Evolutionary conservation across 2,329 filamentous ascomycete species (phyloP), one percentile per base, ranked within the genome.

Genomic region (Orbilia javanica): DNA sequence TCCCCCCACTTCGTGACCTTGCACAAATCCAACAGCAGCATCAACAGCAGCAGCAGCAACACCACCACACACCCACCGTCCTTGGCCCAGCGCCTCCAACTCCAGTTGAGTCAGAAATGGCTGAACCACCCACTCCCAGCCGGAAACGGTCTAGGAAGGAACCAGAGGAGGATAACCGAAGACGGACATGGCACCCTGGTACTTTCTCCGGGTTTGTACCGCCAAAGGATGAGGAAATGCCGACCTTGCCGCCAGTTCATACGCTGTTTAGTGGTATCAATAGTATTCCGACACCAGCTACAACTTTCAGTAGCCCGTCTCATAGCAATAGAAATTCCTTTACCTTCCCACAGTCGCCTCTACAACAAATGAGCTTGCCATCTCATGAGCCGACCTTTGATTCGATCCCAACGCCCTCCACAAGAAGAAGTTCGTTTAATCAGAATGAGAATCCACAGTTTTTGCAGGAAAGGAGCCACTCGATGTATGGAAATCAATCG

Each of bases 101-200:
- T 64, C 74, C 74, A 11, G 63, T 79, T 18, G 75, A 79, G 36
- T 70, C 70, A 63, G 75, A 73, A 60, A 79, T 74, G 64, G 75
- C 69, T 52, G 75, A 79, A 52, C 75, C 75, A 27, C 75, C 70
- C 15, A 79, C 69, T 29, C 75, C 75, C 27, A 79, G 75, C 69
- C 75, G 75, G 69, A 79, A 79, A 53, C 75, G 75, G 64, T 73
- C 64, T 65, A 63, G 68, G 57, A 79, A 69, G 64, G 75, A 79
- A 53, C 75, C 75, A 27, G 75, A 79, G 64, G 75, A 79, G 46
- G 81, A 82, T 69, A 81, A 82, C 34, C 79, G 81, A 52, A 80
- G 81, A 73, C 79, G 79, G 70, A 82, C 81, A 50, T 82, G 81
- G 81, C 81, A 82, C 64, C 75, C 80, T 31, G 80, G 80, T 34